phyloP scores from a whole-genome alignment of 805 yeast genomes.

The Candida railenensis region DNA sequence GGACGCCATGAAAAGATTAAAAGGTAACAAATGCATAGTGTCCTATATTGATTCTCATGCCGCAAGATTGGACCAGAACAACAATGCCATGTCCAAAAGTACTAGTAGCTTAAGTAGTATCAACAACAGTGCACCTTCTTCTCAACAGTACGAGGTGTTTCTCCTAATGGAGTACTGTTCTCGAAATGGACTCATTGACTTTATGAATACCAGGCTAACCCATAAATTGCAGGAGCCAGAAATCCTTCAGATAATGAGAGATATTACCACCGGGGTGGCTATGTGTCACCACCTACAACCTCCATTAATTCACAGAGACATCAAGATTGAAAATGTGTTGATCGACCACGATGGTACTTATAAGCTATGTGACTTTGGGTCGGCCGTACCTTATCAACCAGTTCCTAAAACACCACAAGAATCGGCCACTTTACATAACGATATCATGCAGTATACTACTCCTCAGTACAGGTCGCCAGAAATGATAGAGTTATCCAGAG shows the following conservation, averaged over 20 bases:
- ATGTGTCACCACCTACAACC: conserved; percentile 74
- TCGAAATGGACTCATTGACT: conserved; percentile 72
- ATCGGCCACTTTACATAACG: conserved; percentile 57
- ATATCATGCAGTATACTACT: conserved; percentile 75
- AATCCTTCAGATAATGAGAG: conserved; percentile 64
- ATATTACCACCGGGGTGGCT: conserved; percentile 70
- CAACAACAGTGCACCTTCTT: not conserved
- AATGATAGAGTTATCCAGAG: conserved; percentile 70
- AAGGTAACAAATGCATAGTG: conserved; percentile 78
- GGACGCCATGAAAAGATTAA: conserved; percentile 90
- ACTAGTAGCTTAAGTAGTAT: not conserved
- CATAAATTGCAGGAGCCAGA: conserved; percentile 68
- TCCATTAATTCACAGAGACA: conserved; percentile 74
- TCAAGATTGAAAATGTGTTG: conserved; percentile 79
- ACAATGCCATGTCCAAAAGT: no score
- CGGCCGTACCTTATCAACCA: conserved; percentile 63
- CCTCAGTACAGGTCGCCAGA: conserved; percentile 86
- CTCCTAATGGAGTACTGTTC: conserved; percentile 79
- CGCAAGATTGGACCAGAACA: conserved; percentile 48
- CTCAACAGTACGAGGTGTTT: conserved; percentile 71
- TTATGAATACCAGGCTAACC: conserved; percentile 71
- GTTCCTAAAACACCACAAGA: conserved; percentile 66
- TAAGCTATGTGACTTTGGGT: conserved; percentile 82
- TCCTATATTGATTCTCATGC: conserved; percentile 96
- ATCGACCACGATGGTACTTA: conserved; percentile 56